Base-by-base conservation (phyloP, 2,329 filamentous ascomycete genomes). In the Ustulina deusta region DNA sequence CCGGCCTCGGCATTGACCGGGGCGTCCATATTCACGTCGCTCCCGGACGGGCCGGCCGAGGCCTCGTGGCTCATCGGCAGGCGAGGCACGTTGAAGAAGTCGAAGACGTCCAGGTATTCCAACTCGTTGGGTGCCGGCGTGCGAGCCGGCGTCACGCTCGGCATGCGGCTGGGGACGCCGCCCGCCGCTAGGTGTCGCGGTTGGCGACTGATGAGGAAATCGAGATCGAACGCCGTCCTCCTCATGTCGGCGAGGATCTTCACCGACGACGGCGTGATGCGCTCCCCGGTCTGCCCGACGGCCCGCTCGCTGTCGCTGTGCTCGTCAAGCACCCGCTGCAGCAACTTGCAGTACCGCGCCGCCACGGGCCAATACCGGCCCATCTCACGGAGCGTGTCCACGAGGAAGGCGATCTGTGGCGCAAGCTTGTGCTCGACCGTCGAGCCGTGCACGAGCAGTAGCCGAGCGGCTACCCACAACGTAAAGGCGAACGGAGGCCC, bases 401-500 rank as follows among this genome's bases (percentile, higher is more conserved):
- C 93, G 46, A 97, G 92, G 69, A 94, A 90, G 34, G 89, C 84
- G 46, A 97, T 93, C 69, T 93, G 91, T 0, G 91, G 89, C 65
- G 92, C 92, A 42, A 97, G 85, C 69, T 91, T 92, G 78, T 92
- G 92, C 72, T 96, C 93, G 63, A 97, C 93, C 0, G 94, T 97
- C 7, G 93, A 96, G 29, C 93, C 93, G 78, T 97, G 94, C 2
- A 97, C 94, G 9, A 97, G 89, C 5, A 97, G 84, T 3, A 97
- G 85, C 3, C 94, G 90, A 6, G 94, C 93, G 2, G 93, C 93
- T 17, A 97, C 94, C 94, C 94, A 97, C 1, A 97, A 84, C 0
- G 93, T 94, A 77, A 97, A 97, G 3, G 94, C 94, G 77, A 97
- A 97, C 0, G 93, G 94, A 0, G 94, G 94, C 0, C 94, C 94